These are phyloP conservation scores for Volvox carteri DNA, from an alignment of 163 green algal species.

Conservation along the genomic window DNA sequence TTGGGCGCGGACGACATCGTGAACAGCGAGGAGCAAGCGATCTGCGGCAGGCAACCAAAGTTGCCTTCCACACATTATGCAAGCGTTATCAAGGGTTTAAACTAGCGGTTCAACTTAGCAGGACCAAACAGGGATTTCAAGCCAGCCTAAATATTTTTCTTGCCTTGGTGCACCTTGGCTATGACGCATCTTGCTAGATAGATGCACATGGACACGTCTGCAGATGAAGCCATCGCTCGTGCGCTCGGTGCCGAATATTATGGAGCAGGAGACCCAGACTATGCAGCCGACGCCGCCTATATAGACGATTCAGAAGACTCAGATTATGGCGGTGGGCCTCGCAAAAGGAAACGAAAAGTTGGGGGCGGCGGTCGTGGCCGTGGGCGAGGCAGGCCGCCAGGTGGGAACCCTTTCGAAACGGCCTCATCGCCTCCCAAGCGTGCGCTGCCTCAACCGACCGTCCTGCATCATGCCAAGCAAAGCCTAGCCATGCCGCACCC, in stretches of 20 bases:
- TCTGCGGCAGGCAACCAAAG: neutral
- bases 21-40: neutral
- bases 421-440: neutral
- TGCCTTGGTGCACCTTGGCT: neutral
- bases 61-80: neutral
- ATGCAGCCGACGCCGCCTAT: slow-evolving; percentile 35
- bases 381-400: slow-evolving; percentile 32
- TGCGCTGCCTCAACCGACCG: neutral
- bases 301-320: slow-evolving; percentile 47
- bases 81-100: too few relatives aligned
- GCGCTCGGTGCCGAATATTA: slow-evolving; percentile 17
- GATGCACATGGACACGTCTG: slow-evolving; percentile 37
- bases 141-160: neutral
- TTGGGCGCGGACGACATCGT: slow-evolving; percentile 20
- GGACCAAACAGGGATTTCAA: too few relatives aligned
- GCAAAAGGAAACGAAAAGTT: neutral
- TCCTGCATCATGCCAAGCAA: too few relatives aligned
- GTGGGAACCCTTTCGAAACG: slow-evolving; percentile 21
- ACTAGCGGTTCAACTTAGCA: too few relatives aligned
- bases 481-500: too few relatives aligned
- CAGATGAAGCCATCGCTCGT: slow-evolving; percentile 44
- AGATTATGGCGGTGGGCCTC: slow-evolving; percentile 38
- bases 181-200: slow-evolving; percentile 28
- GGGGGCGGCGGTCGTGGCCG: slow-evolving; percentile 25
- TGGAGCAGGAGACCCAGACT: slow-evolving; percentile 30